phyloP scores from a whole-genome alignment of 2,329 filamentous ascomycete species.

The Ceratocystis albifundus region DNA sequence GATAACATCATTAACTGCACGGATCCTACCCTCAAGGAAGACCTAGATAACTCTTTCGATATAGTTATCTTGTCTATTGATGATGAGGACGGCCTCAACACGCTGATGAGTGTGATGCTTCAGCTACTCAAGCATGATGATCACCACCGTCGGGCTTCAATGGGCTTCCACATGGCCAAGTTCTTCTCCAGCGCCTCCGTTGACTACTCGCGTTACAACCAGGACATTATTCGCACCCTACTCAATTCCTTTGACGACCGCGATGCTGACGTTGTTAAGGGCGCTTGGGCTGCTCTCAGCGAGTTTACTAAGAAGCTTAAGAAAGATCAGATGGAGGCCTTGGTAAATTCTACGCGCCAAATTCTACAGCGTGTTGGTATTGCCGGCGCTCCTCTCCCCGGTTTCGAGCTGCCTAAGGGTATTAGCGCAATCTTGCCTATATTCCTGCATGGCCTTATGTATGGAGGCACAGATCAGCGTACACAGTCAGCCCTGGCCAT shows the following conservation, averaged over 20 bases:
- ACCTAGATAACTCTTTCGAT: conserved; percentile 73
- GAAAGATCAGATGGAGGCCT: conserved; percentile 96
- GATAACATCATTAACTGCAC: conserved; percentile 73
- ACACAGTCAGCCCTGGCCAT: conserved; percentile 87
- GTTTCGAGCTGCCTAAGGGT: conserved; percentile 87
- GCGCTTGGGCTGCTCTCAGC: conserved; percentile 75
- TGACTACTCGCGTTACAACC: conserved; percentile 92
- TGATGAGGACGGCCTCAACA: conserved; percentile 90
- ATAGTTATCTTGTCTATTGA: conserved; percentile 86
- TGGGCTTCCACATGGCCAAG: conserved; percentile 65
- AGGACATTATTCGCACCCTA: conserved; percentile 81
- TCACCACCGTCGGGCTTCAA: conserved; percentile 67
- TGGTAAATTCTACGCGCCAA: conserved; percentile 77
- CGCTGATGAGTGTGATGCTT: conserved; percentile 86
- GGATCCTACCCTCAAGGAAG: conserved; percentile 59
- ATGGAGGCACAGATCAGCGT: conserved; percentile 82
- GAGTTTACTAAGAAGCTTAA: conserved; percentile 79
- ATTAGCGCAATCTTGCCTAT: conserved; percentile 94
- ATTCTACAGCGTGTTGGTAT: conserved; percentile 81
- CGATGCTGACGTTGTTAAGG: conserved; percentile 73
- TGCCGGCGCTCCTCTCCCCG: conserved; percentile 68
- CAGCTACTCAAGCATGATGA: conserved; percentile 85
- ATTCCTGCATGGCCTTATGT: conserved; percentile 95
- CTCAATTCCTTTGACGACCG: conserved; percentile 86
- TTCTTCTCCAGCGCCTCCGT: conserved; percentile 74